A percentile compares a stretch with the other conserved stretches of the same genome.
phyloP scores from a whole-genome alignment of 2,329 filamentous ascomycete genomes.

The Lasiodiplodia sp. region DNA sequence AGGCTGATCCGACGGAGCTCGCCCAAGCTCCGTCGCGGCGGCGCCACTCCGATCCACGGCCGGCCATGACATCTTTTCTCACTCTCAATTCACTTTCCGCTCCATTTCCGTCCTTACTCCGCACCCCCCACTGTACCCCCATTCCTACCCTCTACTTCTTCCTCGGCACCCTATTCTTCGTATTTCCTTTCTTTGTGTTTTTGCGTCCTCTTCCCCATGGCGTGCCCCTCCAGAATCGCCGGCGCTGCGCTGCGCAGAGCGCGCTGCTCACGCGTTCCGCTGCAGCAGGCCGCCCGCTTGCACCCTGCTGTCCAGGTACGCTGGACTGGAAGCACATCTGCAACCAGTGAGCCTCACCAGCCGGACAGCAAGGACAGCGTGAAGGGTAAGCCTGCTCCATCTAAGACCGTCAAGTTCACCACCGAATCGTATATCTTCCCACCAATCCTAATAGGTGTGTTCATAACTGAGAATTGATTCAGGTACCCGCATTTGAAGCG shows the following conservation, averaged over 20 bases:
- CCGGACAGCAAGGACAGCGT: slow-evolving; percentile 45
- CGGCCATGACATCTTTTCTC: slow-evolving; percentile 30
- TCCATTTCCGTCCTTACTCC: slow-evolving; percentile 6
- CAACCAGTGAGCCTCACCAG: slow-evolving; percentile 52
- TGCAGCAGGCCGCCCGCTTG: slow-evolving; percentile 37
- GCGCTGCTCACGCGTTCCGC: slow-evolving; percentile 38
- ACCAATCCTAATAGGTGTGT: too few relatives aligned
- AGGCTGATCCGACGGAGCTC: slow-evolving; percentile 20
- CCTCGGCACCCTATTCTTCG: neutral
- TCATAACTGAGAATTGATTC: slow-evolving; percentile 28
- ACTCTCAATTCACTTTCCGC: slow-evolving; percentile 12
- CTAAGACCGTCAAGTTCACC: slow-evolving; percentile 73
- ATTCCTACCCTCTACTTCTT: slow-evolving; percentile 4
- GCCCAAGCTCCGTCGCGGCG: slow-evolving; percentile 28
- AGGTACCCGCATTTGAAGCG: slow-evolving; percentile 82
- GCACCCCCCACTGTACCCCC: slow-evolving; percentile 12
- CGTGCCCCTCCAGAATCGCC: slow-evolving; percentile 43
- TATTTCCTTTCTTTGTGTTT: slow-evolving; percentile 1
- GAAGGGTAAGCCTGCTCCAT: slow-evolving; percentile 43
- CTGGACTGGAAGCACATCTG: slow-evolving; percentile 47
- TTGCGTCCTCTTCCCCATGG: slow-evolving; percentile 39
- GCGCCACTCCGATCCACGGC: neutral
- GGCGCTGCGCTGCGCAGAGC: slow-evolving; percentile 43
- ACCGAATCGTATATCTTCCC: slow-evolving; percentile 68
- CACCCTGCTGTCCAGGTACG: slow-evolving; percentile 43